Percentiles rank a stretch among this genome's conserved stretches.
These are phyloP conservation scores for Dothideomycetes sp. DNA, from an alignment of 2,329 filamentous ascomycete genomes.

Conservation along the genomic window DNA sequence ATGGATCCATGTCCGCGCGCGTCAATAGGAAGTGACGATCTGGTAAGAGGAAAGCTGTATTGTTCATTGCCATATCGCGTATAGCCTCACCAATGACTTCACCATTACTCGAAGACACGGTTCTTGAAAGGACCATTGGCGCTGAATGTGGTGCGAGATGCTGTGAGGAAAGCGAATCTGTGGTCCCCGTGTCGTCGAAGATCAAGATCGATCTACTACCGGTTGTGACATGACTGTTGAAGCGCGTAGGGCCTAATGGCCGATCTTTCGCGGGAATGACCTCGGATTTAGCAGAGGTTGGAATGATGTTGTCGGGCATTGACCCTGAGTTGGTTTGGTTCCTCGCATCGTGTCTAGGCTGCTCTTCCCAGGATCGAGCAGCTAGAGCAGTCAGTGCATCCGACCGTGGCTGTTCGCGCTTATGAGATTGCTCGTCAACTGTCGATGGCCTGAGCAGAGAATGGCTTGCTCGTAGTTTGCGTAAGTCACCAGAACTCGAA, in stretches of 20 bases:
- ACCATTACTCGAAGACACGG: background rate
- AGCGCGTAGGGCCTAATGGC: constrained; percentile 4
- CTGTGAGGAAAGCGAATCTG: constrained; percentile 1
- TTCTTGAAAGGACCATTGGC: background rate
- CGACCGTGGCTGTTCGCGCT: constrained; percentile 4
- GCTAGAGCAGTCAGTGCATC: constrained; percentile 9
- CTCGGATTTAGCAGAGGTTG: background rate
- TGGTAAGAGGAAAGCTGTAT: constrained; percentile 5
- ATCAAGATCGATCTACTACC: constrained; percentile 90
- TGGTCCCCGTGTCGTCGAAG: constrained; percentile 56
- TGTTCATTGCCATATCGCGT: constrained; percentile 1
- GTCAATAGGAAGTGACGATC: too few relatives aligned
- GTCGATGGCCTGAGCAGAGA: constrained; percentile 6
- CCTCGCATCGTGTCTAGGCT: background rate
- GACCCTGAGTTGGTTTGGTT: background rate
- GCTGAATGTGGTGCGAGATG: background rate
- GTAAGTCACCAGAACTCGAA: constrained; percentile 14
- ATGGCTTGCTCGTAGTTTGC: constrained; percentile 16
- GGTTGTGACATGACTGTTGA: constrained; percentile 51
- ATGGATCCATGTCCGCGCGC: background rate
- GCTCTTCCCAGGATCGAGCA: constrained; percentile 6
- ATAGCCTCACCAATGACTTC: constrained; percentile 5
- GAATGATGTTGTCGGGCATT: background rate
- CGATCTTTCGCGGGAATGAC: background rate
- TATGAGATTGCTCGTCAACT: constrained; percentile 10